Percentiles rank a stretch among this genome's conserved stretches.
phyloP scores from a whole-genome alignment of 2,329 filamentous ascomycete species.

The Atkinsonella texensis region DNA sequence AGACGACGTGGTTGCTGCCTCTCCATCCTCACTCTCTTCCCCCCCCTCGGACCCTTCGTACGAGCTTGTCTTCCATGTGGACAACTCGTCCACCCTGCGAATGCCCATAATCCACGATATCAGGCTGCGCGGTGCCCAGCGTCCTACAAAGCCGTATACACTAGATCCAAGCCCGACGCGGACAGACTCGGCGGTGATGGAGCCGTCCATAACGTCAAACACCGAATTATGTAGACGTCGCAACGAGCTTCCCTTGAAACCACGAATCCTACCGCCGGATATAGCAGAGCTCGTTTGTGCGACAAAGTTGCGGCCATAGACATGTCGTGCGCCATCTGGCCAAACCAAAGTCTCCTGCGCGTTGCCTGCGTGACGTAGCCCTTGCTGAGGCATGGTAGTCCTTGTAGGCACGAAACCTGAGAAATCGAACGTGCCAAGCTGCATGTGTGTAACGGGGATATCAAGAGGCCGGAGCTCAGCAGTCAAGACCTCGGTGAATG shows the following conservation, averaged over 20 bases:
- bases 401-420: conserved; percentile 46
- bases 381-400: conserved; percentile 20
- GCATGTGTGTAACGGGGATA: conserved; percentile 75
- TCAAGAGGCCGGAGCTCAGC: conserved; percentile 65
- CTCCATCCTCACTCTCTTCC: conserved; percentile 24
- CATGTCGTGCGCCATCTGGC: conserved; percentile 46
- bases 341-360: conserved; percentile 44
- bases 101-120: conserved; percentile 94
- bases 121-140: conserved; percentile 62
- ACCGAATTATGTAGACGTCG: conserved; percentile 75
- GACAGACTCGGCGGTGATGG: conserved; percentile 48
- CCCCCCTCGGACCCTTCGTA: conserved; percentile 24
- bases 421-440: conserved; percentile 85
- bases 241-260: conserved; percentile 56
- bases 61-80: conserved; percentile 37
- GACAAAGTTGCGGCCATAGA: conserved; percentile 52
- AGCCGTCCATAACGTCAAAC: conserved; percentile 73
- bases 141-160: conserved; percentile 75
- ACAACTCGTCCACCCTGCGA: conserved; percentile 45
- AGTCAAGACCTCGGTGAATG: conserved; percentile 70
- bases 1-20: conserved; percentile 17
- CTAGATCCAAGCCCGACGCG: conserved; percentile 76
- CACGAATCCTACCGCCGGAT: conserved; percentile 44
- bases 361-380: conserved; percentile 29
- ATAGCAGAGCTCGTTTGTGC: conserved; percentile 43